phyloP scores from a whole-genome alignment of 108 stramenopile genomes.

The Chaetoceros tenuissimus region DNA sequence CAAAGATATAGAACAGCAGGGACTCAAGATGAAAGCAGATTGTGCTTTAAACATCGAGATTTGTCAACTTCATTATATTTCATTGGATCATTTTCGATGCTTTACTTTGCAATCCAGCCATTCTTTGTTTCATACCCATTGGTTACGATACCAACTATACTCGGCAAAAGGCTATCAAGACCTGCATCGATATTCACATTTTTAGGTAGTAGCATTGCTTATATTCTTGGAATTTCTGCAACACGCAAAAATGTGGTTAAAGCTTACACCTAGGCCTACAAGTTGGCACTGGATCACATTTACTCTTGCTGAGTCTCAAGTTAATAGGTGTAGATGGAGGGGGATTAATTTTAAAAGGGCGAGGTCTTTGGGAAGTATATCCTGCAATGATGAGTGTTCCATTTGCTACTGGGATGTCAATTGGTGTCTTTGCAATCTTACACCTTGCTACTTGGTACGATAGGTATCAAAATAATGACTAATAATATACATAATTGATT shows the following conservation, averaged over 20 bases:
- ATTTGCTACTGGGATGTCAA: background rate
- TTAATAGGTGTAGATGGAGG: constrained; percentile 13
- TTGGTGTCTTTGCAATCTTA: constrained; percentile 1
- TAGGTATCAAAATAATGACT: background rate
- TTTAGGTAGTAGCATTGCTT: constrained; percentile 4
- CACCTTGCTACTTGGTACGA: background rate
- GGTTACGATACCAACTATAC: constrained; percentile 11
- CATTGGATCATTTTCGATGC: background rate
- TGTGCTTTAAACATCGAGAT: background rate
- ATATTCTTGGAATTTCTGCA: background rate
- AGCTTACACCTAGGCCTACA: constrained; percentile 3
- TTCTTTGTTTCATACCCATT: constrained; percentile 5
- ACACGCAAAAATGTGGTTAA: background rate
- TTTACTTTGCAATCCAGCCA: constrained; percentile 8
- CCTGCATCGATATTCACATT: constrained; percentile 11
- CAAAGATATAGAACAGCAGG: background rate
- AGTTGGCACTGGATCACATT: constrained; percentile 4
- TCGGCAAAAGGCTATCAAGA: constrained; percentile 15
- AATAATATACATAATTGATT: too few species aligned
- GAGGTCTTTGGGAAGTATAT: constrained; percentile 12
- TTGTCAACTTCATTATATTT: background rate
- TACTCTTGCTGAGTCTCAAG: constrained; percentile 1
- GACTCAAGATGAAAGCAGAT: background rate
- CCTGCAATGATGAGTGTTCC: constrained; percentile 5
- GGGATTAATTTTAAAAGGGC: constrained; percentile 6